These are phyloP conservation scores for Triglochin maritima DNA, from an alignment of 106 monocot species.

Conservation along the genomic window DNA sequence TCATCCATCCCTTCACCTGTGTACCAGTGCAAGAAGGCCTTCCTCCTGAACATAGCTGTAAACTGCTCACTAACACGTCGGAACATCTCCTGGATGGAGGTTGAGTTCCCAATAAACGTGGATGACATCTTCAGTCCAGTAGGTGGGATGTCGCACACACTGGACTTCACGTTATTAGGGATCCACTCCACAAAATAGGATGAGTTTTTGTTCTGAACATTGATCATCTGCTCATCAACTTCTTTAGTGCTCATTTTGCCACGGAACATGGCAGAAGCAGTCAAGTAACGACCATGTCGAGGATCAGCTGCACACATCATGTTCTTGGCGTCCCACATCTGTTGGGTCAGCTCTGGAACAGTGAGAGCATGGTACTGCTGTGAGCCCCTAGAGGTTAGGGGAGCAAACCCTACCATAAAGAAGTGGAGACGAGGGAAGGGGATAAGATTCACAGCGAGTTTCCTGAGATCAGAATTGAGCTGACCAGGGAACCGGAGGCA, in stretches of 20 bases:
- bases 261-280: conserved; percentile 50
- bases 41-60: conserved; percentile 44
- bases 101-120: conserved; percentile 78
- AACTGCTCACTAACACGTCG: conserved; percentile 46
- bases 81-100: conserved; percentile 89
- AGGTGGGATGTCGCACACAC: conserved; percentile 39
- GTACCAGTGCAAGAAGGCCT: conserved; percentile 53
- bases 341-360: conserved; percentile 53
- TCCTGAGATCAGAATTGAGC: conserved; percentile 42
- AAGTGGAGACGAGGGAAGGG: conserved; percentile 43
- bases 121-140: conserved; percentile 60
- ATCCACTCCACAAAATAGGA: conserved; percentile 58
- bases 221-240: conserved; percentile 52
- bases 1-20: conserved; percentile 56
- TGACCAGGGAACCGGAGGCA: conserved; percentile 51
- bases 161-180: conserved; percentile 49
- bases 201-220: conserved; percentile 53
- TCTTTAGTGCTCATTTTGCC: conserved; percentile 45
- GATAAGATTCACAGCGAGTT: conserved; percentile 34
- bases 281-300: conserved; percentile 48
- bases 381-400: conserved; percentile 45
- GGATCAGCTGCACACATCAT: conserved; percentile 69
- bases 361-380: conserved; percentile 59
- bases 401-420: conserved; percentile 54
- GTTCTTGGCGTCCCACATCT: conserved; percentile 71